Evolutionary conservation across 2,329 filamentous ascomycete genomes (phyloP).

Genomic region (Clonostachys solani): DNA sequence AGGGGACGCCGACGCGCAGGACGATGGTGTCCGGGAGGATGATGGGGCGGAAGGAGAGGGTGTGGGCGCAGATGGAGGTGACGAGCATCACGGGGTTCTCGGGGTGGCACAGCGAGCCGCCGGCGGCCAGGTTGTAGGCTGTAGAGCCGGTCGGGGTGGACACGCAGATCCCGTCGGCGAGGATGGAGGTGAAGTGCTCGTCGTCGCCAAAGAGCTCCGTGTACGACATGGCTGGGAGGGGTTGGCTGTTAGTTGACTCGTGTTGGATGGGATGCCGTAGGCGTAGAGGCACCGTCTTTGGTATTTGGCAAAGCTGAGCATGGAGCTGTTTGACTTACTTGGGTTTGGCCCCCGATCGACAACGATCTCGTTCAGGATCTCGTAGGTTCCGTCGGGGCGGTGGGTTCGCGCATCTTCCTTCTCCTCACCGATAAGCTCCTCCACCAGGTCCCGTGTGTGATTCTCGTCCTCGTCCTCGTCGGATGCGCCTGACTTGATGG

Average conservation of each 20-base stretch:
- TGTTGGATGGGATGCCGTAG: background rate
- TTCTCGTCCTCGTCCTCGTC: conserved; percentile 29
- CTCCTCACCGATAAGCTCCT: conserved; percentile 86
- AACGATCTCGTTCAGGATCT: conserved; percentile 96
- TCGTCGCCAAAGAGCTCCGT: conserved; percentile 93
- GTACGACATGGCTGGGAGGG: conserved; percentile 70
- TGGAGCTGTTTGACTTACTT: conserved; percentile 53
- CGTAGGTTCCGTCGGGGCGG: conserved; percentile 75
- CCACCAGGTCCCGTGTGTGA: conserved; percentile 66
- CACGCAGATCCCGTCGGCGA: conserved; percentile 90
- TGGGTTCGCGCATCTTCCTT: conserved; percentile 82
- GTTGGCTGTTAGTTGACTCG: background rate
- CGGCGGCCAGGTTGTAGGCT: conserved; percentile 91
- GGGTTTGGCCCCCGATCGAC: conserved; percentile 91
- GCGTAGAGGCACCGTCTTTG: background rate
- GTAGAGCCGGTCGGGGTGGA: conserved; percentile 93
- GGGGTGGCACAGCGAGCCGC: conserved; percentile 91
- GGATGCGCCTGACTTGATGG: conserved; percentile 6
- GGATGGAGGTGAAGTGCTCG: conserved; percentile 89
- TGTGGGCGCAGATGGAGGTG: conserved; percentile 92
- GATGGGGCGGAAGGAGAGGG: conserved; percentile 91
- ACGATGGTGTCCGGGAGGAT: conserved; percentile 96
- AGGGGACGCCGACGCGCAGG: conserved; percentile 88
- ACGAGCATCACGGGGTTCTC: conserved; percentile 96
- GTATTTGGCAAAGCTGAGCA: background rate